Base-by-base conservation (phyloP, 768 basidiomycete species). In the Rhodotorula babjevae region DNA sequence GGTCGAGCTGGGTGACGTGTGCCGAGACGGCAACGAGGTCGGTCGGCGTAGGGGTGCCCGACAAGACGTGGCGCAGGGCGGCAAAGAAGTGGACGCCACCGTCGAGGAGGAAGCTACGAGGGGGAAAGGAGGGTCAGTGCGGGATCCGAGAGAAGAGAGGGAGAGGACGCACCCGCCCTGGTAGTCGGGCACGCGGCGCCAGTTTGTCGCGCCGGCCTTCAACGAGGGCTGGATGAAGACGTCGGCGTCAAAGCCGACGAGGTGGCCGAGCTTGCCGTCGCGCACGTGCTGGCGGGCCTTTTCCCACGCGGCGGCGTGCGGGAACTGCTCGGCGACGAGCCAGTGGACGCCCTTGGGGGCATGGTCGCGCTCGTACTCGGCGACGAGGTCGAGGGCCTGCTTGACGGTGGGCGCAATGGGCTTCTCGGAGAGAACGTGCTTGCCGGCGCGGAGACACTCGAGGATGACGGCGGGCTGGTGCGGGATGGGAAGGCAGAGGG, bases 371-470 rank as follows among this genome's bases (percentile, higher is more conserved):
- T 90, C 85, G 80, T 91, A 93, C 52, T 82, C 84, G 49, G 85
- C 82, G 79, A 93, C 88, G 61, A 93, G 83, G 71, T 83, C 82
- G 59, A 86, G 81, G 0, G 89, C 92, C 5, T 82, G 81, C 42
- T 84, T 84, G 58, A 92, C 86, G 77, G 89, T 88, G 55, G 87
- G 84, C 7, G 87, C 90, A 9, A 93, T 85, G 12, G 93, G 93
- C 79, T 94, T 94, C 83, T 95, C 92, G 80, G 88, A 89, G 71
- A 93, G 79, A 61, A 94, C 91, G 79, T 93, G 90, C 82, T 94
- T 95, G 40, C 92, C 90, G 6, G 90, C 89, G 59, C 78, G 67
- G 58, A 78, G 69, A 0, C 78, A 77, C 77, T 85, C 86, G 68
- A 86, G 80, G 66, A 94, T 83, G 69, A 93, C 82, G 27, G 82